phyloP scores from a whole-genome alignment of 768 basidiomycete species.

The Phlebiopsis gigantea region DNA sequence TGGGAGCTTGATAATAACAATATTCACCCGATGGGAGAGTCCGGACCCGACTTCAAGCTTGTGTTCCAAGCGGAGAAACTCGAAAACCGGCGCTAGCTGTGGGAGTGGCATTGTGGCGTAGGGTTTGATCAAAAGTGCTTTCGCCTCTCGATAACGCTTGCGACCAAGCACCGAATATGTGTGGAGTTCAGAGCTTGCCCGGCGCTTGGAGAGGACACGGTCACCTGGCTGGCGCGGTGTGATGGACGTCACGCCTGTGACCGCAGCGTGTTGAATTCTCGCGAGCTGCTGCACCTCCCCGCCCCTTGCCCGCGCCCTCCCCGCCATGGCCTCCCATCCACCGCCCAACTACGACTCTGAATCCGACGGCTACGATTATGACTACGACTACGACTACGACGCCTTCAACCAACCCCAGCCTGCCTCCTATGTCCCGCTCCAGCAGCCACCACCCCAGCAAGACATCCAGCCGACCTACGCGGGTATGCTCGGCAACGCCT shows the following conservation, averaged over 20 bases:
- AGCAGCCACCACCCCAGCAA: neutral
- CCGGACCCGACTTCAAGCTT: too few species aligned
- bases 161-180: too few species aligned
- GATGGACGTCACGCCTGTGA: neutral
- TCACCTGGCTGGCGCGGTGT: conserved; percentile 1
- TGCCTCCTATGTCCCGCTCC: neutral
- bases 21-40: too few species aligned
- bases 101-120: too few species aligned
- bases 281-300: neutral
- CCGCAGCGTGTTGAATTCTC: conserved; percentile 1
- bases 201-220: neutral
- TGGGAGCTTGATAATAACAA: too few species aligned
- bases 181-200: neutral
- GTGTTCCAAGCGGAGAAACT: too few species aligned
- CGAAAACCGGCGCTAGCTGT: too few species aligned
- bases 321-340: neutral
- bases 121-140: too few species aligned
- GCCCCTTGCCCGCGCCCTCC: neutral
- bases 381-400: neutral
- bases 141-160: too few species aligned
- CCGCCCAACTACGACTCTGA: neutral
- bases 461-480: neutral
- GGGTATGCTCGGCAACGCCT: neutral
- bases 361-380: conserved; percentile 4
- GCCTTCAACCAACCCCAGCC: neutral